phyloP scores from a whole-genome alignment of 441 rosid genomes.

The Pelargonium myrrhifolium region DNA sequence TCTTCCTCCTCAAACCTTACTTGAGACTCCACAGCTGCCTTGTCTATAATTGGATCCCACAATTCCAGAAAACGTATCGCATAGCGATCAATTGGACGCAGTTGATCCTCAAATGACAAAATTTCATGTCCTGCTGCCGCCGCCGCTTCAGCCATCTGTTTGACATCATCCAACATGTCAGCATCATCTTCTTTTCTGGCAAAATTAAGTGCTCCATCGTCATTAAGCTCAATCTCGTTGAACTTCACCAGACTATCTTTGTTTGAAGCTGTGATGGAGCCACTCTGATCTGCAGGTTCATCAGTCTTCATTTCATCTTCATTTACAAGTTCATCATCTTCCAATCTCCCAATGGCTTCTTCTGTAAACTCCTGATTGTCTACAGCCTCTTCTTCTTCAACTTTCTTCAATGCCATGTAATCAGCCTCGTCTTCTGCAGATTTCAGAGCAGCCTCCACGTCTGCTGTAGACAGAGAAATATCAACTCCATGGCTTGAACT shows the following conservation, averaged over 20 bases:
- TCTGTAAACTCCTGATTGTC: constrained; percentile 98
- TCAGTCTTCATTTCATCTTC: constrained; percentile 83
- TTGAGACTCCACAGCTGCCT: constrained; percentile 67
- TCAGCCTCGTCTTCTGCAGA: constrained; percentile 99
- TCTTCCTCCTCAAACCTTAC: constrained; percentile 76
- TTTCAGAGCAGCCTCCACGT: constrained; percentile 98
- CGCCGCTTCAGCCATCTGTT: constrained; percentile 92
- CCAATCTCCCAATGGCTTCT: constrained; percentile 80
- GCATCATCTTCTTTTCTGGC: constrained; percentile 72
- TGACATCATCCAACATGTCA: constrained; percentile 91
- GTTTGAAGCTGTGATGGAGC: constrained; percentile 25
- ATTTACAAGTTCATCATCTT: constrained; percentile 81
- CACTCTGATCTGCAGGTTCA: constrained; percentile 59
- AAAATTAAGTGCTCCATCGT: constrained; percentile 51
- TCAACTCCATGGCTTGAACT: constrained; percentile 38
- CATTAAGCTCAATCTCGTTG: constrained; percentile 33
- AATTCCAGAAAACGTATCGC: constrained; percentile 79
- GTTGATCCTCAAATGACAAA: constrained; percentile 77
- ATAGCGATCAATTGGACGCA: constrained; percentile 94
- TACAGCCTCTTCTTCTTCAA: constrained; percentile 98
- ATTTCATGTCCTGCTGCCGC: constrained; percentile 92
- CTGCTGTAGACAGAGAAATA: constrained; percentile 72
- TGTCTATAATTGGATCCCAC: constrained; percentile 95
- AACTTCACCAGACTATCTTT: constrained; percentile 38
- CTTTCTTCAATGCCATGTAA: constrained; percentile 98